Percentiles rank a stretch among this genome's conserved stretches.
Evolutionary conservation across 179 eudicot genomes (phyloP).

Genomic region (Gypsophila paniculata): DNA sequence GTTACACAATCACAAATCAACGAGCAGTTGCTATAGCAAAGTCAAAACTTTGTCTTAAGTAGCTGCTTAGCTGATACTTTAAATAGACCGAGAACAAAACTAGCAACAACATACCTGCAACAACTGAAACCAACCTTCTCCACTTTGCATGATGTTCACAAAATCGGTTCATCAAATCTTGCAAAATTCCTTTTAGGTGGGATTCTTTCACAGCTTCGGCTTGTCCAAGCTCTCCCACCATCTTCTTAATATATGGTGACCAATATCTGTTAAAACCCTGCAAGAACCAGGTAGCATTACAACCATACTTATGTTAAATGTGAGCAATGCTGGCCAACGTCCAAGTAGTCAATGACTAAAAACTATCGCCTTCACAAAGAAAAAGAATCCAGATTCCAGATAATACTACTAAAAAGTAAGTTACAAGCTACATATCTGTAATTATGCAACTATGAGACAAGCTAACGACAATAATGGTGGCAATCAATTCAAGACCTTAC

Average conservation of each 20-base stretch:
- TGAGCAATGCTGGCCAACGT: not conserved
- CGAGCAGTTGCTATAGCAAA: not conserved
- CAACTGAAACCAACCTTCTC: conserved; percentile 69
- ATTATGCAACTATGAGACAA: not conserved
- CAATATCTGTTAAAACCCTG: conserved; percentile 91
- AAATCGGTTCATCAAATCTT: conserved; percentile 66
- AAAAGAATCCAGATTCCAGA: not conserved
- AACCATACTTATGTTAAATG: not conserved
- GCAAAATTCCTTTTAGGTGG: conserved; percentile 74
- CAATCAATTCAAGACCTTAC: not conserved
- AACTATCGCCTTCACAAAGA: too few species aligned
- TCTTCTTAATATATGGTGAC: conserved; percentile 69
- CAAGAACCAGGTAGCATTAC: conserved; percentile 15
- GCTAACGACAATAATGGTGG: not conserved
- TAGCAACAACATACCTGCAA: conserved; percentile 55
- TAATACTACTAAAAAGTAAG: not conserved
- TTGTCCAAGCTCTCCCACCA: conserved; percentile 59
- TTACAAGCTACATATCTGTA: not conserved
- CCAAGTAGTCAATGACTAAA: not conserved
- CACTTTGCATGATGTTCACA: conserved; percentile 82
- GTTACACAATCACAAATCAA: not conserved
- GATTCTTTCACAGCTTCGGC: conserved; percentile 86
- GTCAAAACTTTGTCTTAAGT: not conserved
- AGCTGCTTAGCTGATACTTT: not conserved
- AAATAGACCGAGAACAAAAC: conserved; percentile 10